A percentile compares a stretch with the other conserved stretches of the same genome.
Conservation (phyloP, 345 rosid species). For the Salix brachista region DNA sequence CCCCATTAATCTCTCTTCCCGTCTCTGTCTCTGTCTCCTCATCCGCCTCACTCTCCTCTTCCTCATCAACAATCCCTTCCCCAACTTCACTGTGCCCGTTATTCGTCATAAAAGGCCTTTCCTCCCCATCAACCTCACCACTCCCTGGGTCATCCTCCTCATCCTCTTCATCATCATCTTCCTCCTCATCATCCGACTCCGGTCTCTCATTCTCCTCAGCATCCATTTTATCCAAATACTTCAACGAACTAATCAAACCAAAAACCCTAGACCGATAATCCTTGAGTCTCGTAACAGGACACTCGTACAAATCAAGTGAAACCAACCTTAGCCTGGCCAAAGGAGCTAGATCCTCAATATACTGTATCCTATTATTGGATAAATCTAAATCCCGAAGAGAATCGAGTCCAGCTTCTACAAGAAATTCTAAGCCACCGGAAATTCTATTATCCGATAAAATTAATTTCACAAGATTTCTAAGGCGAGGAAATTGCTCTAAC, state of each 20-base stretch:
- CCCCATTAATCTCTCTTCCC: conserved; percentile 31
- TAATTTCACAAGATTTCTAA: conserved; percentile 53
- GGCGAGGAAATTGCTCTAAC: conserved; percentile 63
- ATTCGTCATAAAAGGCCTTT: conserved; percentile 31
- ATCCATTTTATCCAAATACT: conserved; percentile 81
- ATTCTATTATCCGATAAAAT: conserved; percentile 67
- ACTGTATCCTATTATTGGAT: conserved; percentile 69
- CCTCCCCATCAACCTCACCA: conserved; percentile 67
- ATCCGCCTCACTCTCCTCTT: conserved; percentile 69
- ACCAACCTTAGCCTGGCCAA: conserved; percentile 56
- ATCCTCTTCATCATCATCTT: conserved; percentile 54
- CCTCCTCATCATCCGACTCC: conserved; percentile 72
- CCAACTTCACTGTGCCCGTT: conserved; percentile 53
- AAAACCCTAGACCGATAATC: conserved; percentile 83
- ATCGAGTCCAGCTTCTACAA: conserved; percentile 58
- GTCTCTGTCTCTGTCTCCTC: conserved; percentile 50
- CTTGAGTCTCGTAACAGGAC: conserved; percentile 70
- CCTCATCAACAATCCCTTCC: conserved; percentile 59
- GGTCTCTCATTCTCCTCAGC: conserved; percentile 74
- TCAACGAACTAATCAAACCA: conserved; percentile 59
- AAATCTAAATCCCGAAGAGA: conserved; percentile 65
- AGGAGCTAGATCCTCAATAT: conserved; percentile 65
- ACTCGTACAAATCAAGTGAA: conserved; percentile 75
- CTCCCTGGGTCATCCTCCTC: conserved; percentile 72
- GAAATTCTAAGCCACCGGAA: conserved; percentile 58